phyloP scores from a whole-genome alignment of 495 filamentous ascomycete genomes.

The Daldinia concentrica region DNA sequence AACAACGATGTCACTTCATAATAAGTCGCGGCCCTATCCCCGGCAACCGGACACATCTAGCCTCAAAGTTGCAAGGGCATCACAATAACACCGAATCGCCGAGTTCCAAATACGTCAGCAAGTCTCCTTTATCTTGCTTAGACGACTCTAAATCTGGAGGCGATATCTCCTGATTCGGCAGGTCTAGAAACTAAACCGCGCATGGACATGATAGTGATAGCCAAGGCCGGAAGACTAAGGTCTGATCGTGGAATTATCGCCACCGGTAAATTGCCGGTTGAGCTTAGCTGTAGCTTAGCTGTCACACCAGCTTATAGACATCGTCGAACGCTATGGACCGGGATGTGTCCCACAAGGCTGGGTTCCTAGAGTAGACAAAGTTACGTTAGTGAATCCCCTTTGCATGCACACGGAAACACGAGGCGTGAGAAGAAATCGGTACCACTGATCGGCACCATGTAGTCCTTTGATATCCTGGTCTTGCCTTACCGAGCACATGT shows the following conservation, averaged over 20 bases:
- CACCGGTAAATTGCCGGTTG: slow-evolving; percentile 30
- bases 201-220: slow-evolving; percentile 3
- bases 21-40: neutral
- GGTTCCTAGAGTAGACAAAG: slow-evolving; percentile 26
- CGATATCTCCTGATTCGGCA: slow-evolving; percentile 31
- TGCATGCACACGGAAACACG: slow-evolving; percentile 10
- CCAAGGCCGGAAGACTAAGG: slow-evolving; percentile 10
- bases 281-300: slow-evolving; percentile 35
- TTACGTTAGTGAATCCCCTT: slow-evolving; percentile 25
- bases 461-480: slow-evolving; percentile 24
- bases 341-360: slow-evolving; percentile 37
- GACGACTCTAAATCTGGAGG: slow-evolving; percentile 16
- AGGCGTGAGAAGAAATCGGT: slow-evolving; percentile 6
- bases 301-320: slow-evolving; percentile 30
- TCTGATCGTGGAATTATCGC: slow-evolving; percentile 13
- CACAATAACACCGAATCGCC: slow-evolving; percentile 32
- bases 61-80: slow-evolving; percentile 3
- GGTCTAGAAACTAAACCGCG: slow-evolving; percentile 23
- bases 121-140: slow-evolving; percentile 20
- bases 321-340: slow-evolving; percentile 15
- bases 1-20: slow-evolving; percentile 31
- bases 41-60: neutral
- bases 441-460: slow-evolving; percentile 20
- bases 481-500: slow-evolving; percentile 4
- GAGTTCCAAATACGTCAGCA: slow-evolving; percentile 21